Conservation (phyloP, 805 yeast genomes). For the Pichia paraexigua region DNA sequence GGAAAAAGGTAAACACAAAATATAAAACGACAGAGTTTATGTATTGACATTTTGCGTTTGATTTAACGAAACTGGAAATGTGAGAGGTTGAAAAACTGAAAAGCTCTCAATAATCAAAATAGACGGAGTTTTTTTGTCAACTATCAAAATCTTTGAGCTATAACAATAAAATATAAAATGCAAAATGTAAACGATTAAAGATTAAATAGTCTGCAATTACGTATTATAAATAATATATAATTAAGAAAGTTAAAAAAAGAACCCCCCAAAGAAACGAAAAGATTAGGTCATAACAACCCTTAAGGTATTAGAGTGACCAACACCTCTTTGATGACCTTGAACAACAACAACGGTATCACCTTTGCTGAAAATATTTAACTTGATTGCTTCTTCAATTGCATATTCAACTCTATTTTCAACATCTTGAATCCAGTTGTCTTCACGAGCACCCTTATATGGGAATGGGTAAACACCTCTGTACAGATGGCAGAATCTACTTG, state of each 20-base stretch:
- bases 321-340: slow-evolving; percentile 98
- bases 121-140: too few species aligned
- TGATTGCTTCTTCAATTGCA: slow-evolving; percentile 86
- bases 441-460: slow-evolving; percentile 58
- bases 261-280: neutral
- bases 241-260: neutral
- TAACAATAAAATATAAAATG: too few species aligned
- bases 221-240: neutral
- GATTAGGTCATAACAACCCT: slow-evolving; percentile 44
- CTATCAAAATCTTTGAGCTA: too few species aligned
- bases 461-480: slow-evolving; percentile 99
- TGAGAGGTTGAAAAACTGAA: neutral
- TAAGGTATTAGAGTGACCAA: slow-evolving; percentile 98
- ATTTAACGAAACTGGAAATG: neutral
- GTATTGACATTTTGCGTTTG: too few species aligned
- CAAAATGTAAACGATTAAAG: neutral
- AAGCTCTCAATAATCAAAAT: too few species aligned
- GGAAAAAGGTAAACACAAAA: too few species aligned
- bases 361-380: slow-evolving; percentile 72
- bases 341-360: slow-evolving; percentile 90
- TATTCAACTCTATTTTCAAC: slow-evolving; percentile 90
- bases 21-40: neutral
- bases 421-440: slow-evolving; percentile 90
- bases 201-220: neutral
- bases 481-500: slow-evolving; percentile 93